Base-by-base conservation (phyloP, 2,329 filamentous ascomycete genomes). In the Penicillium corylophilum region DNA sequence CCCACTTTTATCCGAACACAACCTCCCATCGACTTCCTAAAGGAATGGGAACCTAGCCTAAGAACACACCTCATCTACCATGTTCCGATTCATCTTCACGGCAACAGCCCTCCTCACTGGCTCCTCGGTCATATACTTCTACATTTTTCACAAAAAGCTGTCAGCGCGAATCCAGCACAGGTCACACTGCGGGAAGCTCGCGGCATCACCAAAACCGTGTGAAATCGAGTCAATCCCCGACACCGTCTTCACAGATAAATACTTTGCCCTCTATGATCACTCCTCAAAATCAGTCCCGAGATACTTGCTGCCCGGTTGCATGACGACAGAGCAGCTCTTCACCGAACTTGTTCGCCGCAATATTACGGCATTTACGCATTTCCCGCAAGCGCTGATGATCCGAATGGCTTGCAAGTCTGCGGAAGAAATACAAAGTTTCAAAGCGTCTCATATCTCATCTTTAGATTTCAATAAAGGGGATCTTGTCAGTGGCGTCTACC, bases 401-500 rank as follows among this genome's bases (percentile, higher is more conserved):
- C 54, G 60, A 6, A 31, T 68, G n/a, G 48, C 56, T 5, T 60
- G 57, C 22, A 36, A 60, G 10, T 41, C 48, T 3, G 29, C 51
- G 12, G 52, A 58, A 4, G 53, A 59, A 18, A 48, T 44, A 12
- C n/a, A 15, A 5, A 71, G 61, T 20, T 70, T 72, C 26, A 39
- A 55, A 16, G 10, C 56, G 0, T 56, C 55, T 2, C 54, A 68
- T 46, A 65, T 72, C 13, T 44, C 51, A 1, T 48, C 55, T 2
- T 51, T 71, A 15, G 56, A 67, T 13, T 71, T 71, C 23, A 23
- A 59, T 0, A 44, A 59, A 4, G 67, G 67, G 0, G 69, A 72
- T 48, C 39, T 69, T 26, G 60, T 71, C 1, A 70, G 70, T 46
- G 69, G 66, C 0, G 40, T 64, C 2, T 72, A 72, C 47, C 62